Base-by-base conservation (phyloP, 768 basidiomycete genomes). In the Lentinula sp. region DNA sequence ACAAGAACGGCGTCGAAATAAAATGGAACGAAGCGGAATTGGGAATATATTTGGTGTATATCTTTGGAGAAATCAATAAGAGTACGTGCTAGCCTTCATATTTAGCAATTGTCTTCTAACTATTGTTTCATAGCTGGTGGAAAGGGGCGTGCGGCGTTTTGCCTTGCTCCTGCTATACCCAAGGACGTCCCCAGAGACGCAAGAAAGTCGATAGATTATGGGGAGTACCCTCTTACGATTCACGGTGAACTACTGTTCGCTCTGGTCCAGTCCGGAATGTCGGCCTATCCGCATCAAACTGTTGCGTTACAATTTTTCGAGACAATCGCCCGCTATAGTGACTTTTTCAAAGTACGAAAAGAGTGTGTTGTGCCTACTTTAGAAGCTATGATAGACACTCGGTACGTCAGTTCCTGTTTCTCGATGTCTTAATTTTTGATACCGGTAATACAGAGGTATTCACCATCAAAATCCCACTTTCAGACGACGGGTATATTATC, bases 21-120 rank as follows among this genome's bases (percentile, higher is more conserved):
- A 83, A 89, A 62, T 98, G 97, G 97, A 86, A 93, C 66, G 89
- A 95, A 64, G 93, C 91, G 2, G 97, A 99, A 72, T 80, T 98
- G 18, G 94, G 92, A 0, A 77, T 96, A n/a, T 94, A 94, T 71
- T 80, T 98, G 28, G 86, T 98, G 9, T 98, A 87, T 69, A 90
- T 96, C 37, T 98, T 92, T 67, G 96, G 96, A 46, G 95, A 97
- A 71, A 85, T 96, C 65, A 87, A 85, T 72, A 96, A 93, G 78
- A 84, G 95, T 94, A 61, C 56, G 87, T 69, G 53, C 43, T 43
- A 32, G 43, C 31, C 50, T 18, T 15, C 59, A 37, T 18, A 48
- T 3, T 40, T 39, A 39, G 23, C 55, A 52, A 4, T 31, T 21
- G 10, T 28, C 32, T 55, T 23, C 10, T 31, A 21, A 50, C 23